Evolutionary conservation across 345 rosid species (phyloP), one percentile per base, ranked within the genome.

Genomic region (Salix brachista): DNA sequence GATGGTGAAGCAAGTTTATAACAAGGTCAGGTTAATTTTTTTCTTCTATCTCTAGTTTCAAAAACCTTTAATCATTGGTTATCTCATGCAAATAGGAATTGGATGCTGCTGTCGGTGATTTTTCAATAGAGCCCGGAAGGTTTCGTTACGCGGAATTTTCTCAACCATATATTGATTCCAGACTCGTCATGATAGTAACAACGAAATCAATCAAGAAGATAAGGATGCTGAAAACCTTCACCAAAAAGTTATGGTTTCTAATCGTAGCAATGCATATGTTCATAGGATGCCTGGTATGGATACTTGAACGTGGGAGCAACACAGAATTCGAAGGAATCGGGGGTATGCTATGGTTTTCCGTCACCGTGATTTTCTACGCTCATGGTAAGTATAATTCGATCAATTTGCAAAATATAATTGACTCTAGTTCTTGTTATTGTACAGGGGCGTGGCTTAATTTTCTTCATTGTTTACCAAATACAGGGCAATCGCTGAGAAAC

Each of bases 61-160:
- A 34, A 41, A 1, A 9, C 2, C 13, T 10, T 41, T 10, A 41
- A 10, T 10, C 44, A 19, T 21, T 6, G 60, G 11, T 52, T 7
- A 6, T 18, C 60, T 23, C 54, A 17, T 39, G 41, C 16, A 46
- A 32, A 72, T 23, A 85, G 88, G 64, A 21, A 30, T 71, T 80
- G 6, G 84, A 81, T 74, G 88, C 78, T 42, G 88, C 78, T 39
- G 81, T 79, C 14, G 84, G 86, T 23, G 88, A 79, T 37, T 76
- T 46, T 25, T 77, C 71, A 62, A 83, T 81, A 67, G 54, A 74
- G 70, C 37, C 83, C 30, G 67, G 83, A 61, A 42, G 84, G 39
- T 78, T 32, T 48, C 72, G 48, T 17, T 70, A 41, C 7, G 88
- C 71, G 36, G 79, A 79, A 41, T 83, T 85, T 74, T 48, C 86